A percentile compares a stretch with the other conserved stretches of the same genome.
phyloP scores from a whole-genome alignment of 805 yeast genomes.

The Maudiozyma turicensis region DNA sequence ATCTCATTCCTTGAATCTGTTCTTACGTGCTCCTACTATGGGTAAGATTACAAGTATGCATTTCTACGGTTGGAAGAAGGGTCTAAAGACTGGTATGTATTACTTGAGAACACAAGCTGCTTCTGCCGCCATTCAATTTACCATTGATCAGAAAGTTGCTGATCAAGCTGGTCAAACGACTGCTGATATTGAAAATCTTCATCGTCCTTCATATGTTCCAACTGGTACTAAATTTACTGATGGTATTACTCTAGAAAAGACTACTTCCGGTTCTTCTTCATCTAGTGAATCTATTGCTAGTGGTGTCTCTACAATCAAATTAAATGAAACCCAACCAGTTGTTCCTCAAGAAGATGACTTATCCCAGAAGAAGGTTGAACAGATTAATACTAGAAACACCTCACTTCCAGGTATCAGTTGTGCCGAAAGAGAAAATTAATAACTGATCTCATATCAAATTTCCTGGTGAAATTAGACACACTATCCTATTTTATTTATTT shows the following conservation, averaged over 20 bases:
- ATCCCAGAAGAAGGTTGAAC: neutral
- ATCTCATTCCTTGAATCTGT: slow-evolving; percentile 85
- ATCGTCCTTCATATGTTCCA: slow-evolving; percentile 34
- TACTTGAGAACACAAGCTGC: slow-evolving; percentile 95
- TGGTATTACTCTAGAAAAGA: slow-evolving; percentile 7
- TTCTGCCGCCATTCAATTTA: slow-evolving; percentile 88
- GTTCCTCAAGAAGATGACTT: slow-evolving; percentile 5
- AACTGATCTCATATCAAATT: neutral
- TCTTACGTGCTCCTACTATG: slow-evolving; percentile 80
- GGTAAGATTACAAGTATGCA: slow-evolving; percentile 94
- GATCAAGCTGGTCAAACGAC: slow-evolving; percentile 36
- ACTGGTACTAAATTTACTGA: slow-evolving; percentile 7
- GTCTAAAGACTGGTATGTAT: slow-evolving; percentile 95
- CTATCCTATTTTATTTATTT: neutral
- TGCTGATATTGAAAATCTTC: slow-evolving; percentile 10
- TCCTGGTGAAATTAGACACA: neutral
- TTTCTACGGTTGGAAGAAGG: slow-evolving; percentile 95
- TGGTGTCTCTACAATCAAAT: slow-evolving; percentile 6
- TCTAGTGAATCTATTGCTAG: slow-evolving; percentile 20
- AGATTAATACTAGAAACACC: neutral
- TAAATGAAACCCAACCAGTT: slow-evolving; percentile 20
- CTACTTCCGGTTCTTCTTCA: slow-evolving; percentile 21
- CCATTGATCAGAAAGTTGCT: slow-evolving; percentile 50
- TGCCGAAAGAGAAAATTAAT: slow-evolving; percentile 1
- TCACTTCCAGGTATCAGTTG: neutral